A percentile compares a stretch with the other conserved stretches of the same genome.
These are phyloP conservation scores for Chlorella sp. DNA, from an alignment of 139 green algal species.

Conservation along the genomic window DNA sequence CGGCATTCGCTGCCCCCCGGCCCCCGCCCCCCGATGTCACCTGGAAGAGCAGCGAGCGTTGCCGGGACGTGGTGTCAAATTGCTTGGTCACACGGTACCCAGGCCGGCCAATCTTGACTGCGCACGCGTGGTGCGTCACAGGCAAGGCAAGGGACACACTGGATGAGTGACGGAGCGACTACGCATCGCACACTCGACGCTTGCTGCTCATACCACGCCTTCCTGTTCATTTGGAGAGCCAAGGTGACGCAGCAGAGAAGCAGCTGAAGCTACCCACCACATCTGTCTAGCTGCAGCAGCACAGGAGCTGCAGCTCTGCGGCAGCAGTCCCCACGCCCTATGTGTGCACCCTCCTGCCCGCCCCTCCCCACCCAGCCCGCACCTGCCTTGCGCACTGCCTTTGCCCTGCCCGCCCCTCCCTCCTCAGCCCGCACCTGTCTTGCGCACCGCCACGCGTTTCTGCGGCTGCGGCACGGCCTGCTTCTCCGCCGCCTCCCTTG, in stretches of 20 bases:
- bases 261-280: too few species aligned
- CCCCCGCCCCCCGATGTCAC: too few species aligned
- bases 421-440: conserved; percentile 53
- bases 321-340: too few species aligned
- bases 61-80: conserved; percentile 68
- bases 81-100: conserved; percentile 99
- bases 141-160: background rate
- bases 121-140: background rate
- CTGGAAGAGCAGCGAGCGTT: conserved; percentile 94
- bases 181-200: background rate
- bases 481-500: conserved; percentile 86
- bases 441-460: conserved; percentile 53
- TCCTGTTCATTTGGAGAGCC: too few species aligned
- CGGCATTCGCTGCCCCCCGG: too few species aligned
- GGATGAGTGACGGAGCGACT: background rate
- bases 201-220: background rate
- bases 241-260: too few species aligned
- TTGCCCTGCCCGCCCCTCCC: too few species aligned
- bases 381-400: conserved; percentile 63
- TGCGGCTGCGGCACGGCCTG: conserved; percentile 59
- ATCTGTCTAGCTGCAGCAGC: too few species aligned
- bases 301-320: too few species aligned
- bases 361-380: too few species aligned
- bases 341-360: too few species aligned
- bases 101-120: conserved; percentile 93